Conservation (phyloP, 331 rosid genomes). For the Quercus lobata region DNA sequence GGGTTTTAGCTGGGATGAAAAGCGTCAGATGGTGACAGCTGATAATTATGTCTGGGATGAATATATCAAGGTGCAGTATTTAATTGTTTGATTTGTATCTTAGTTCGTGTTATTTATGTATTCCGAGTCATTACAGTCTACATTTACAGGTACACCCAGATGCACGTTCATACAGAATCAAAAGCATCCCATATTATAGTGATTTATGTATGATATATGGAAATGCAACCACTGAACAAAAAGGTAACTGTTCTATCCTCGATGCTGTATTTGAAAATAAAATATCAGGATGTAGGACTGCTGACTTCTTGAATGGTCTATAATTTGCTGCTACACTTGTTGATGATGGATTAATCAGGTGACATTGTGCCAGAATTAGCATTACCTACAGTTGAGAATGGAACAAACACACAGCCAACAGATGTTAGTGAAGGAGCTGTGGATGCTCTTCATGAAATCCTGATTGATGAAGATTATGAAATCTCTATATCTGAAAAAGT, state of each 20-base stretch:
- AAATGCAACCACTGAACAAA: conserved; percentile 24
- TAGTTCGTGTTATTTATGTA: not conserved
- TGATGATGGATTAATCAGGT: conserved; percentile 33
- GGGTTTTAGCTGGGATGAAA: conserved; percentile 75
- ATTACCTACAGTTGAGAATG: conserved; percentile 35
- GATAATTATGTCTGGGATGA: conserved; percentile 71
- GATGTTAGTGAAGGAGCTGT: conserved; percentile 28
- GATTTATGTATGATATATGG: conserved; percentile 60
- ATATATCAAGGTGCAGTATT: conserved; percentile 49
- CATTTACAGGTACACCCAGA: conserved; percentile 46
- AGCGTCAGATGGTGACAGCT: conserved; percentile 65
- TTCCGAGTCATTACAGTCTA: conserved; percentile 11
- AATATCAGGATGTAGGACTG: conserved; percentile 1
- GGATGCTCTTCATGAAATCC: conserved; percentile 36
- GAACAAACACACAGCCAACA: conserved; percentile 20
- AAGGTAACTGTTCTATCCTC: conserved; percentile 33
- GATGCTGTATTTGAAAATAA: not conserved
- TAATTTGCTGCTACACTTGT: conserved; percentile 19
- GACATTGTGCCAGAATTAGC: conserved; percentile 30
- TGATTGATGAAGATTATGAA: conserved; percentile 47
- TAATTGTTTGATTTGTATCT: not conserved
- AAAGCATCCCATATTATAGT: conserved; percentile 55
- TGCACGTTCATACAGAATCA: conserved; percentile 56
- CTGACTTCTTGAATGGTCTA: conserved; percentile 21
- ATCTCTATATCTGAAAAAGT: conserved; percentile 30